phyloP scores from a whole-genome alignment of 2,329 filamentous ascomycete genomes.

The Trichoderma endophyticum region DNA sequence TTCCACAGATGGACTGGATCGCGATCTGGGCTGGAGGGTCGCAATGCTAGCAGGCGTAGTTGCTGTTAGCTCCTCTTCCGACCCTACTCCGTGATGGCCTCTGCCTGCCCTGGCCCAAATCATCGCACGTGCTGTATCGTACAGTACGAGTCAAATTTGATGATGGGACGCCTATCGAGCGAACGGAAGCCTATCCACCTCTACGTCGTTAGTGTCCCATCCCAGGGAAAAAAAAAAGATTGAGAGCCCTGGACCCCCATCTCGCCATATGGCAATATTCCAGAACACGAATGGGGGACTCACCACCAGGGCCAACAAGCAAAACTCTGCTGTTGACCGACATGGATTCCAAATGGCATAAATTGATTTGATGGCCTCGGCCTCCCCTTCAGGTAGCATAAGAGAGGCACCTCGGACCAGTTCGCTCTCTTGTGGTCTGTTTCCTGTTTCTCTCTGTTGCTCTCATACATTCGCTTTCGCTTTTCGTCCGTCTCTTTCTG shows the following conservation, averaged over 20 bases:
- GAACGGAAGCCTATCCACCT: neutral
- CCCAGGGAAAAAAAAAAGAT: neutral
- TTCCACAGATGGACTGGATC: slow-evolving; percentile 6
- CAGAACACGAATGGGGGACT: neutral
- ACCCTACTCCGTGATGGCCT: neutral
- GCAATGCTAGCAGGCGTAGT: neutral
- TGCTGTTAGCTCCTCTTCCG: neutral
- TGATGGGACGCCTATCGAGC: neutral
- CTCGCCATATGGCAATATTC: neutral
- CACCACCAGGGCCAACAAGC: neutral
- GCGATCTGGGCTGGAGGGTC: neutral
- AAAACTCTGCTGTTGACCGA: neutral
- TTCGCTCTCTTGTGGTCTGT: neutral
- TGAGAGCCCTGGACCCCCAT: neutral
- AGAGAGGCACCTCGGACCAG: neutral
- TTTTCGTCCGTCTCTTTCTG: neutral
- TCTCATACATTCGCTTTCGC: neutral
- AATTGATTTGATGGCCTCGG: neutral
- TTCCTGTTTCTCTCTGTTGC: neutral
- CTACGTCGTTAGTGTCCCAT: neutral
- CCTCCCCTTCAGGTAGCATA: neutral
- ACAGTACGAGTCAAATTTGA: neutral
- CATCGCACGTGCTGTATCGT: neutral
- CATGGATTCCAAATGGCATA: neutral
- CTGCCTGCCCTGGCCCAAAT: neutral